Percentiles rank a stretch among this genome's conserved stretches.
These are phyloP conservation scores for Camptophora hylomeconis DNA, from an alignment of 2,329 filamentous ascomycete species.

Conservation along the genomic window DNA sequence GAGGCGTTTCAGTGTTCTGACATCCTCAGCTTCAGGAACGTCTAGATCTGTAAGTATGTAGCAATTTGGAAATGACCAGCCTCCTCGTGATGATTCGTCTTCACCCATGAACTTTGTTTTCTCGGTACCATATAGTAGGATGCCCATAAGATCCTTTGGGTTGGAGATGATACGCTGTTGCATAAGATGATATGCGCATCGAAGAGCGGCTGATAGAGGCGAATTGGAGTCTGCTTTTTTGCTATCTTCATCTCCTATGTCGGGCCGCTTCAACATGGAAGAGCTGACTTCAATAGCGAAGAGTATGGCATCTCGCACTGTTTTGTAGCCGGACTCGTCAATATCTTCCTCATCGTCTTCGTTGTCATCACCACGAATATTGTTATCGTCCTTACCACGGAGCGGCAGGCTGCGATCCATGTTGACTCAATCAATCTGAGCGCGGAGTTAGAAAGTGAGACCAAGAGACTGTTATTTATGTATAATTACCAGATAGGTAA, in stretches of 20 bases:
- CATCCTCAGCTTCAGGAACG: slow-evolving; percentile 72
- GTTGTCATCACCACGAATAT: slow-evolving; percentile 23
- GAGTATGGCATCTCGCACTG: slow-evolving; percentile 92
- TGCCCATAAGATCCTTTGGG: slow-evolving; percentile 93
- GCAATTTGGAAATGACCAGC: slow-evolving; percentile 70
- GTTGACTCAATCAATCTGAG: slow-evolving; percentile 2
- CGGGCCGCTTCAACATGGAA: slow-evolving; percentile 66
- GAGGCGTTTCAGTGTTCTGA: slow-evolving; percentile 63
- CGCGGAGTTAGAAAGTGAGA: not conserved
- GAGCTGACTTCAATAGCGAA: slow-evolving; percentile 87
- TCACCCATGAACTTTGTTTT: slow-evolving; percentile 66
- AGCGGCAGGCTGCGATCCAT: slow-evolving; percentile 15
- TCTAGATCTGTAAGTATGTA: slow-evolving; percentile 84
- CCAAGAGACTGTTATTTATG: too few relatives aligned
- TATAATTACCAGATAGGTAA: too few relatives aligned
- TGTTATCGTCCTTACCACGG: slow-evolving; percentile 21
- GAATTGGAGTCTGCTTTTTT: slow-evolving; percentile 72
- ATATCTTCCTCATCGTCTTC: slow-evolving; percentile 34
- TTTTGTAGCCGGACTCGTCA: slow-evolving; percentile 57
- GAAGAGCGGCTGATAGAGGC: slow-evolving; percentile 69
- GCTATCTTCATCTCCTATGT: slow-evolving; percentile 45
- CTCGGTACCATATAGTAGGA: slow-evolving; percentile 81
- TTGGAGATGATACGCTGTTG: slow-evolving; percentile 97
- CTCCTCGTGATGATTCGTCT: slow-evolving; percentile 41
- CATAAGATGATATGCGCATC: slow-evolving; percentile 91